phyloP scores from a whole-genome alignment of 768 basidiomycete species.

The Tricholoma sp. region DNA sequence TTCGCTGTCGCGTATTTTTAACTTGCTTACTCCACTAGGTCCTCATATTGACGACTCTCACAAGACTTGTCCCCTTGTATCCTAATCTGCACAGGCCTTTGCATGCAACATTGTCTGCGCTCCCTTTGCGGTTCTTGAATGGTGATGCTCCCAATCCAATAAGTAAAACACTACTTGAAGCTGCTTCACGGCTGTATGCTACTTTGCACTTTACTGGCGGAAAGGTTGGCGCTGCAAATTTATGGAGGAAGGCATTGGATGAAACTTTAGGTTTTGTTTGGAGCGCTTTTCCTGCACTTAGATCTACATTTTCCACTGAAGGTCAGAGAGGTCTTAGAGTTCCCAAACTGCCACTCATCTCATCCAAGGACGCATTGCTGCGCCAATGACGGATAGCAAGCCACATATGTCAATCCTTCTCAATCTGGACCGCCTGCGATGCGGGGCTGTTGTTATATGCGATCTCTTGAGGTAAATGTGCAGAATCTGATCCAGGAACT shows the following conservation, averaged over 20 bases:
- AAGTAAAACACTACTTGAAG: conserved; percentile 32
- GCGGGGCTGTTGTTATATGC: conserved; percentile 43
- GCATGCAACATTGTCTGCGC: conserved; percentile 43
- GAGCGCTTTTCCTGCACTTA: conserved; percentile 51
- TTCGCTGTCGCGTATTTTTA: neutral
- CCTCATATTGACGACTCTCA: conserved; percentile 42
- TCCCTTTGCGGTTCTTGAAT: conserved; percentile 53
- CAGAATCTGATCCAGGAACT: neutral
- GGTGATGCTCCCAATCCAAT: conserved; percentile 45
- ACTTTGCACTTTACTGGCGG: conserved; percentile 69
- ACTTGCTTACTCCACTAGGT: conserved; percentile 27
- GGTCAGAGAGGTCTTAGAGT: conserved; percentile 26
- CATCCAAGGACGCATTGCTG: neutral
- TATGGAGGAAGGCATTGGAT: conserved; percentile 76
- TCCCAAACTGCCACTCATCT: neutral
- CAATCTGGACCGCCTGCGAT: conserved; percentile 56
- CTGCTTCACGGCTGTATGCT: conserved; percentile 56
- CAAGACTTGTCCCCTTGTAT: conserved; percentile 56
- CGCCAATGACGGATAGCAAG: conserved; percentile 17
- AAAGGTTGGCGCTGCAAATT: conserved; percentile 63
- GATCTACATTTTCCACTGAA: conserved; percentile 52
- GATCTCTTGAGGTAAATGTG: conserved; percentile 49
- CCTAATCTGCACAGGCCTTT: conserved; percentile 61
- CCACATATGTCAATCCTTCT: conserved; percentile 48
- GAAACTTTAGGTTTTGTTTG: conserved; percentile 64